These are phyloP conservation scores for Pulveroboletus sp. DNA, from an alignment of 768 basidiomycete genomes.

Conservation along the genomic window DNA sequence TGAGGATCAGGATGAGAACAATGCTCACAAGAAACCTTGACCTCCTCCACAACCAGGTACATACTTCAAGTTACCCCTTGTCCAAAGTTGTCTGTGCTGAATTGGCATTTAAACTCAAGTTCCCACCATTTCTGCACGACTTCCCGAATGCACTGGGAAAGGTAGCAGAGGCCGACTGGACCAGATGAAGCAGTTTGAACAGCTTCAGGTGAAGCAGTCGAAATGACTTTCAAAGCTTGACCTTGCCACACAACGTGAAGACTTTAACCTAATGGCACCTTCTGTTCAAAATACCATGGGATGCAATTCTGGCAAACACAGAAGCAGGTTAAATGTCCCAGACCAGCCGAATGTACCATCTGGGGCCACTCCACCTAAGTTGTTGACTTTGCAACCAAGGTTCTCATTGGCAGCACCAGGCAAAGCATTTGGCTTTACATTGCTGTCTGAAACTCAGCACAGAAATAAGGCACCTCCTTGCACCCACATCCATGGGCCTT, in stretches of 20 bases:
- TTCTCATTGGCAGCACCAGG: not conserved
- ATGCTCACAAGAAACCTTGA: not conserved
- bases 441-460: not conserved
- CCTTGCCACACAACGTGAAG: not conserved
- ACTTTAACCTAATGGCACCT: constrained; percentile 4
- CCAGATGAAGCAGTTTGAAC: not conserved
- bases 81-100: not conserved
- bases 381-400: not conserved
- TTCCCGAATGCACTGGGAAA: not conserved
- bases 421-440: not conserved
- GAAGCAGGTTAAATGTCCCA: not conserved
- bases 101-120: too few relatives aligned
- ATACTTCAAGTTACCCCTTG: not conserved
- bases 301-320: not conserved
- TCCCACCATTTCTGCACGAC: not conserved
- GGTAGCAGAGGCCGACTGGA: not conserved
- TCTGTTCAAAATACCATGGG: not conserved
- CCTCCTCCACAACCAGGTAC: not conserved
- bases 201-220: not conserved
- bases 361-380: not conserved
- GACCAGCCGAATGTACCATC: not conserved
- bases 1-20: not conserved
- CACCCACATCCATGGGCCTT: not conserved
- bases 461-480: not conserved
- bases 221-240: not conserved